Base-by-base conservation (phyloP, 805 yeast genomes). In the Schwanniomyces polymorphus region DNA sequence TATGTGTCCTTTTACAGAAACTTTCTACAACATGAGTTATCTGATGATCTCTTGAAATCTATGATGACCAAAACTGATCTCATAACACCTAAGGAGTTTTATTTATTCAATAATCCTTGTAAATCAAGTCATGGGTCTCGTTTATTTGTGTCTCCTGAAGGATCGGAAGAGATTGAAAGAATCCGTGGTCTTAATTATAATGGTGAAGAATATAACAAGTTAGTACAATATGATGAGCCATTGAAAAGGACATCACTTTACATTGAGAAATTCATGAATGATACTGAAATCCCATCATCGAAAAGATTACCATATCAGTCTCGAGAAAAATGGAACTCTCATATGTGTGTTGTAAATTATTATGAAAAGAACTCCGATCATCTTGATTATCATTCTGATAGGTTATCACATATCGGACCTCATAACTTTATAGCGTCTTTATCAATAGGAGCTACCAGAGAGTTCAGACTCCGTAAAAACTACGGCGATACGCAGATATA, bases 331-430 rank as follows among this genome's bases (percentile, higher is more conserved):
- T 86, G 91, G 91, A 54, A 54, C 2, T 80, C 80, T 12, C 76
- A 78, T 45, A 62, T 79, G 10, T 80, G 82, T 18, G 72, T 85
- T 4, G 78, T 79, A 16, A 87, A 87, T 54, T 65, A 70, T 44
- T 88, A 81, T 61, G 76, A 74, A 6, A 64, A 68, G 5, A 71
- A 76, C 7, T 64, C 69, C 5, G 78, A 78, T 49, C 71, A 81
- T 49, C 73, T 87, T 27, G 90, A 85, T 42, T 86, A 84, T 81
- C 95, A 88, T 60, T 82, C 91, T 2, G 96, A 88, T 61, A 77
- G 87, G 47, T 61, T 88, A 51, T 83, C 89, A 0, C 74, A 82
- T 42, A 74, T 86, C 18, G 96, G 95, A 0, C 91, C 94, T 0
- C 79, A 83, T 47, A 82, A 87, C 5, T 73, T 74, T 33, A 81